Conservation (phyloP, 108 stramenopile genomes). For the Conticribra weissflogii region DNA sequence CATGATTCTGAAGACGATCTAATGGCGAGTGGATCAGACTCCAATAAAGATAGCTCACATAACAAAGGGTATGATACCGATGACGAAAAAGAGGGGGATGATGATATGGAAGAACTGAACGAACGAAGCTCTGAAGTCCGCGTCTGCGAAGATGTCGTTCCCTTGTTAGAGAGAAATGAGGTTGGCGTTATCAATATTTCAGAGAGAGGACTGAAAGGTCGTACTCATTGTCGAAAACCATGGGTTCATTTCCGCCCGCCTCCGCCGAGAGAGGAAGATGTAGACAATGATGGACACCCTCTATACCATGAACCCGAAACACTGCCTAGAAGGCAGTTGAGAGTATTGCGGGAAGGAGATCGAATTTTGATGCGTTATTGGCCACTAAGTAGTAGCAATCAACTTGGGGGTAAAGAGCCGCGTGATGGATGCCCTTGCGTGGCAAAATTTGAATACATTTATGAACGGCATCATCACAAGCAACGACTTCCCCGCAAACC, state of each 20-base stretch:
- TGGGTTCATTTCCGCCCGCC: background rate
- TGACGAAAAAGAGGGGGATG: conserved; percentile 28
- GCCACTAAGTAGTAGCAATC: background rate
- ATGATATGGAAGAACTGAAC: conserved; percentile 22
- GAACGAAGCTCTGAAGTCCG: conserved; percentile 11
- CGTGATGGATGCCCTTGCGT: background rate
- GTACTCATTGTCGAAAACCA: background rate
- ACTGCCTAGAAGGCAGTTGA: conserved; percentile 30
- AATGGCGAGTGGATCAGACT: background rate
- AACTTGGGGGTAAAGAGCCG: background rate
- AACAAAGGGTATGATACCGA: conserved; percentile 25
- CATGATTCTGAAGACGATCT: background rate
- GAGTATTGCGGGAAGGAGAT: conserved; percentile 32
- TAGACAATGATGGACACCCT: conserved; percentile 14
- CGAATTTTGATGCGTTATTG: conserved; percentile 27
- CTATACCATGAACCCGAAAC: conserved; percentile 21
- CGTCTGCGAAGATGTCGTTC: background rate
- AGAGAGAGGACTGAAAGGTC: background rate
- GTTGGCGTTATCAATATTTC: background rate
- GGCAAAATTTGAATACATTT: conserved; percentile 32
- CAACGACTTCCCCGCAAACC: background rate
- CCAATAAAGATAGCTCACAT: background rate
- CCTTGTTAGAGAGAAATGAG: background rate
- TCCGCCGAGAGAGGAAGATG: conserved; percentile 15
- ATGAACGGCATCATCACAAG: background rate